Evolutionary conservation across 768 basidiomycete genomes (phyloP).

Genomic region (Boletus reticuloceps): DNA sequence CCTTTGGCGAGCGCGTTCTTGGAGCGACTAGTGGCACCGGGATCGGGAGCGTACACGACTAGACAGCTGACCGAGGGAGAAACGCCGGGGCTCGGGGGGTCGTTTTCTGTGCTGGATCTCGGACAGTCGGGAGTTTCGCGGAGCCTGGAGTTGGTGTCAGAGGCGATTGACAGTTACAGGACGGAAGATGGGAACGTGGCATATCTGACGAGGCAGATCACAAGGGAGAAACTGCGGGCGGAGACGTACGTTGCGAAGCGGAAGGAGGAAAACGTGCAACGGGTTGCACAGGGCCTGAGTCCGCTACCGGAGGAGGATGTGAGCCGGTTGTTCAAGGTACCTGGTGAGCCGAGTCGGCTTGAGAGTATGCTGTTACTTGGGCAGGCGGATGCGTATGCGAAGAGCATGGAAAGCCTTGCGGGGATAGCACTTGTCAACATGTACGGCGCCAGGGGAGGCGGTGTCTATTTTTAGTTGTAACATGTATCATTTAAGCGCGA

Average conservation of each 20-base stretch:
- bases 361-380: conserved; percentile 85
- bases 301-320: conserved; percentile 89
- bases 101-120: conserved; percentile 69
- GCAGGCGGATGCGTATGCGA: conserved; percentile 83
- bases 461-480: no score
- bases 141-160: conserved; percentile 82
- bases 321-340: conserved; percentile 81
- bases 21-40: conserved; percentile 52
- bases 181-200: conserved; percentile 93
- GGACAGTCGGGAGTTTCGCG: conserved; percentile 66
- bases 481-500: not conserved
- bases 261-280: conserved; percentile 80
- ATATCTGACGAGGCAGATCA: conserved; percentile 84
- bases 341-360: conserved; percentile 82
- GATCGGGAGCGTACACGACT: conserved; percentile 34
- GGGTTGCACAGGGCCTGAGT: conserved; percentile 78
- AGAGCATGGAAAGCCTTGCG: conserved; percentile 66
- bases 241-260: conserved; percentile 81
- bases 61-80: conserved; percentile 38
- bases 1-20: conserved; percentile 79
- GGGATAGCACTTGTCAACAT: conserved; percentile 74
- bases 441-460: conserved; percentile 55
- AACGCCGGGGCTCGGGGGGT: conserved; percentile 48
- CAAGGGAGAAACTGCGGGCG: conserved; percentile 76
- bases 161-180: conserved; percentile 80